Base-by-base conservation (phyloP, 2,329 filamentous ascomycete genomes). In the Talaromyces sp. region DNA sequence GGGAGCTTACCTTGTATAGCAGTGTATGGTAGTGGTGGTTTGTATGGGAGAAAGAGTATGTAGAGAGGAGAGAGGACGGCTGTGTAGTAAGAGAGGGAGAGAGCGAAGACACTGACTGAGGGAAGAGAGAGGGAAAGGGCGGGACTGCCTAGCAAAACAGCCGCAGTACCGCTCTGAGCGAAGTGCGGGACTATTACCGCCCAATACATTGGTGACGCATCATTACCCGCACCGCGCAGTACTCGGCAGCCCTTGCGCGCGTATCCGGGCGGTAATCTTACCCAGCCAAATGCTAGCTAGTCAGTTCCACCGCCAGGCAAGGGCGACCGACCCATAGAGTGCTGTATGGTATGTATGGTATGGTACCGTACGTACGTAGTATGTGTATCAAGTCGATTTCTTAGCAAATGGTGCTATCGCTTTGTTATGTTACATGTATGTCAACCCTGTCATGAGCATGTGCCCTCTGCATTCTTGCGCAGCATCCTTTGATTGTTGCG, bases 21-120 rank as follows among this genome's bases (percentile, higher is more conserved):
- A 59, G 72, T 70, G 69, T 71, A 73, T 36, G 34, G 72, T 72
- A 74, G 74, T 68, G 65, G 74, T 72, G 69, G 74, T 75, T 78
- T 72, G 74, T 77, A 76, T 76, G 76, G 74, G 72, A 67, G 70
- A 63, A 70, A 69, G 67, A 71, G 69, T 68, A 68, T 70, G 70
- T 68, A 71, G 70, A 68, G 70, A 71, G 71, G 70, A 68, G 69
- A 70, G 70, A 70, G 71, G 70, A 70, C 53, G 53, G 73, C 47
- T 29, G 47, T 51, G 47, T 51, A 29, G 71, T 68, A 69, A 72
- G 72, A 76, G 69, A 67, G 66, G 43, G 66, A 67, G 51, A 36
- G 66, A 47, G 58, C 22, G 66, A 69, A 69, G 66, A 51, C 47
- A 51, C 47, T 51, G 66, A 61, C n/a, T n/a, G n/a, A n/a, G n/a